These are phyloP conservation scores for Flaveria linearis DNA, from an alignment of 129 eudicot genomes.

Conservation along the genomic window DNA sequence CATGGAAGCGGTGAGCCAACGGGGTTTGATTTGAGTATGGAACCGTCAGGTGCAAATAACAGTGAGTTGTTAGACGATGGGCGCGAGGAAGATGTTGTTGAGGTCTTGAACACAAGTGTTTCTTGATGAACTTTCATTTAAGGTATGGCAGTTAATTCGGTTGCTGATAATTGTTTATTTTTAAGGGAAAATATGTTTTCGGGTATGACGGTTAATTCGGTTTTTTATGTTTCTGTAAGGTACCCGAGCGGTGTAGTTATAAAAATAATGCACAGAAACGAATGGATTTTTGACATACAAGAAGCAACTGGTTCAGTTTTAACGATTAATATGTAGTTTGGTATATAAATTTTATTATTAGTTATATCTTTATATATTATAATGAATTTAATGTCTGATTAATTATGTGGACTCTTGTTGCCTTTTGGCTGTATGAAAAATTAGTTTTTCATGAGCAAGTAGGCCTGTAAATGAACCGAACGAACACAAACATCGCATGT, in stretches of 20 bases:
- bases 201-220: not conserved
- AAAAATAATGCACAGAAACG: conserved; percentile 23
- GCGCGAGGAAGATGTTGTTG: conserved; percentile 51
- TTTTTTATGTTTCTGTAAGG: not conserved
- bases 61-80: conserved; percentile 54
- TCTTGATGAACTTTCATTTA: conserved; percentile 25
- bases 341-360: conserved; percentile 20
- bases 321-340: conserved; percentile 15
- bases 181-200: not conserved
- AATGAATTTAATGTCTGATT: not conserved
- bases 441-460: not conserved
- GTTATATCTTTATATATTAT: not conserved
- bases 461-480: too few species aligned
- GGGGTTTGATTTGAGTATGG: conserved; percentile 63
- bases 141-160: conserved; percentile 27
- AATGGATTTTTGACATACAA: conserved; percentile 30
- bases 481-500: too few species aligned
- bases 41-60: conserved; percentile 38
- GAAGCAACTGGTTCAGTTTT: conserved; percentile 7
- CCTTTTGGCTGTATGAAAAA: not conserved
- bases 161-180: not conserved
- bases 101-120: conserved; percentile 36
- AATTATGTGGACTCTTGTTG: not conserved
- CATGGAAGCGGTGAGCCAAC: conserved; percentile 47
- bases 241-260: conserved; percentile 10